A percentile compares a stretch with the other conserved stretches of the same genome.
phyloP scores from a whole-genome alignment of 2,329 filamentous ascomycete species.

The Leptodontidium sp. region DNA sequence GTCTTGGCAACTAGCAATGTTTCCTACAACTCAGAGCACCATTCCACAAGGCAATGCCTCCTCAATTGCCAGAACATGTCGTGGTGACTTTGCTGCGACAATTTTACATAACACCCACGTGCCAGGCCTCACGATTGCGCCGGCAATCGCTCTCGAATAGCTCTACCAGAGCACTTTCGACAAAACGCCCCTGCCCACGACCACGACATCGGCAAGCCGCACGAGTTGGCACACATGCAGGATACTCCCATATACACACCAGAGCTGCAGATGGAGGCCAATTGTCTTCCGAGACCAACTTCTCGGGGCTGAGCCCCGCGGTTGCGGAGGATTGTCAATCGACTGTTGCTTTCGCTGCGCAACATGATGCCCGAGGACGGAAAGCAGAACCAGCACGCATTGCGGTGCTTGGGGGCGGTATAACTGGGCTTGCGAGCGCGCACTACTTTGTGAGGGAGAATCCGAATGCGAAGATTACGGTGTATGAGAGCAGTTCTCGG shows the following conservation, averaged over 20 bases:
- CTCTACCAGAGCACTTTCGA: slow-evolving; percentile 25
- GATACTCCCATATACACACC: slow-evolving; percentile 17
- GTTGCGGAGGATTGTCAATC: background rate
- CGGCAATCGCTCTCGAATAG: slow-evolving; percentile 16
- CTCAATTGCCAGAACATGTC: slow-evolving; percentile 39
- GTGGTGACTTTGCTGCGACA: slow-evolving; percentile 41
- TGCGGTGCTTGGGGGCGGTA: slow-evolving; percentile 80
- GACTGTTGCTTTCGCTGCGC: background rate
- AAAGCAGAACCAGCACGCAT: slow-evolving; percentile 47
- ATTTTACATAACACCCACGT: slow-evolving; percentile 39
- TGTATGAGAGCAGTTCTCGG: slow-evolving; percentile 77
- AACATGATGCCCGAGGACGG: slow-evolving; percentile 11
- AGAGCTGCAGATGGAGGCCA: slow-evolving; percentile 11
- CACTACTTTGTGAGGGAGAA: slow-evolving; percentile 77
- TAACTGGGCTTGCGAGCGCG: slow-evolving; percentile 82
- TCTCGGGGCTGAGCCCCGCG: background rate
- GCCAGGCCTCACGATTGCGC: slow-evolving; percentile 26
- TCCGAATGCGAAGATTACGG: slow-evolving; percentile 74
- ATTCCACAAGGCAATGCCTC: slow-evolving; percentile 39
- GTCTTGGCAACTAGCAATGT: background rate
- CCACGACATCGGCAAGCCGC: slow-evolving; percentile 13
- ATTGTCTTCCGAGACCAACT: background rate
- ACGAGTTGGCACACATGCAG: slow-evolving; percentile 8
- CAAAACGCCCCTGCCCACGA: background rate
- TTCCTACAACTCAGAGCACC: slow-evolving; percentile 10